A percentile compares a stretch with the other conserved stretches of the same genome.
These are phyloP conservation scores for Magnaporthiopsis incrustans DNA, from an alignment of 2,329 filamentous ascomycete species.

Conservation along the genomic window DNA sequence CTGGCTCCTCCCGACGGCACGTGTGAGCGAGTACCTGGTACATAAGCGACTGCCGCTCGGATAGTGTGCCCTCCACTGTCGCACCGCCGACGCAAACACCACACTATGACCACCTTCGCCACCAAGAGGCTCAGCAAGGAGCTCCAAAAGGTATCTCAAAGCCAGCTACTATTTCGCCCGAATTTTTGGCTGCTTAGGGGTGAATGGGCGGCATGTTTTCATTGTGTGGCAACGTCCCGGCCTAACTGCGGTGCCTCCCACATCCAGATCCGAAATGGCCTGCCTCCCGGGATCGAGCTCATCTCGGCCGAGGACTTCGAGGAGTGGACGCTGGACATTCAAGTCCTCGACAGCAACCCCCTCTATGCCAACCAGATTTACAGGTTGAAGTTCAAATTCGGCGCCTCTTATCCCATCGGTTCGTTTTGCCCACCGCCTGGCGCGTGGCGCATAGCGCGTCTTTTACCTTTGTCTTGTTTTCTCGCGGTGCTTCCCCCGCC, in stretches of 20 bases:
- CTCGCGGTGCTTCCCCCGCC: background rate
- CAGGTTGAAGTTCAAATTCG: slow-evolving; percentile 82
- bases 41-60: too few species aligned
- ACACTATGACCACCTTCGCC: slow-evolving; percentile 30
- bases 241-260: background rate
- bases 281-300: slow-evolving; percentile 67
- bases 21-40: background rate
- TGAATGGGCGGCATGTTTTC: background rate
- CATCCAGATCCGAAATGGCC: slow-evolving; percentile 42
- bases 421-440: slow-evolving; percentile 20
- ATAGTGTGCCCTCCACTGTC: background rate
- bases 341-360: slow-evolving; percentile 83
- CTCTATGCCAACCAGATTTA: slow-evolving; percentile 75
- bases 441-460: background rate
- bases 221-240: background rate
- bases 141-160: slow-evolving; percentile 40
- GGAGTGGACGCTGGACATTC: slow-evolving; percentile 89
- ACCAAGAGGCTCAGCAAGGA: slow-evolving; percentile 53
- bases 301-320: slow-evolving; percentile 75
- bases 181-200: background rate
- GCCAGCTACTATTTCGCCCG: background rate
- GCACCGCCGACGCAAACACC: background rate
- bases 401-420: slow-evolving; percentile 83
- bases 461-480: background rate
- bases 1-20: background rate